Evolutionary conservation across 2,329 filamentous ascomycete genomes (phyloP), one percentile per base, ranked within the genome.

Genomic region (Didymella keratinophila): DNA sequence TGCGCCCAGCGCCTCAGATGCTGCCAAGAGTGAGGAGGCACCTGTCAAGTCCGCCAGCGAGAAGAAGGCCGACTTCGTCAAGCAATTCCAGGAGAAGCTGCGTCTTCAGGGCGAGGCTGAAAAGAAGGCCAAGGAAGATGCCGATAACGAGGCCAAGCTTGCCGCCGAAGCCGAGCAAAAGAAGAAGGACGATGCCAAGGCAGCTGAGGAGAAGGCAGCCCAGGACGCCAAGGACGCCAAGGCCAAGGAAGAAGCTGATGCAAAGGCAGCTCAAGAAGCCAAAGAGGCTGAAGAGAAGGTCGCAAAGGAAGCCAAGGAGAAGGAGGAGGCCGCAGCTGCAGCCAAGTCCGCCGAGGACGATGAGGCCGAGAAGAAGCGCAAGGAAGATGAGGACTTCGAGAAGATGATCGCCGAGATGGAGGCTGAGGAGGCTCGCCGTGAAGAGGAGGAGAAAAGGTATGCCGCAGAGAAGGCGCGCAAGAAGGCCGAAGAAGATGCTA

Each of bases 21-120:
- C 87, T 20, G 83, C 89, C 20, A 91, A 95, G 69, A 79, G 79
- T 53, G 89, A 91, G 41, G 83, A 87, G 16, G 92, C 82, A 71
- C 82, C 82, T 23, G 81, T 81, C 41, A 95, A 95, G 83, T 89
- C 89, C 1, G 86, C 87, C 14, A 77, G 94, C 74, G 90, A 97
- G 78, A 92, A 92, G 63, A 80, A 81, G 68, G 75, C 73, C 25
- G 79, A 80, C 12, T 83, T 83, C 63, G 89, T 90, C 77, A 87
- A 90, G 74, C 89, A 92, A 74, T 89, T 96, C 72, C 85, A 84
- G 73, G 73, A 78, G 60, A 75, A 80, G 44, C 69, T 81, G 23
- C 77, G 79, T 47, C 74, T 75, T 23, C 82, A 84, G 65, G 79
- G 82, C 59, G 87, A 88, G 72, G 85, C 86, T 51, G 86, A 87